Evolutionary conservation across 441 rosid genomes (phyloP).

Genomic region (Manihot esculenta): DNA sequence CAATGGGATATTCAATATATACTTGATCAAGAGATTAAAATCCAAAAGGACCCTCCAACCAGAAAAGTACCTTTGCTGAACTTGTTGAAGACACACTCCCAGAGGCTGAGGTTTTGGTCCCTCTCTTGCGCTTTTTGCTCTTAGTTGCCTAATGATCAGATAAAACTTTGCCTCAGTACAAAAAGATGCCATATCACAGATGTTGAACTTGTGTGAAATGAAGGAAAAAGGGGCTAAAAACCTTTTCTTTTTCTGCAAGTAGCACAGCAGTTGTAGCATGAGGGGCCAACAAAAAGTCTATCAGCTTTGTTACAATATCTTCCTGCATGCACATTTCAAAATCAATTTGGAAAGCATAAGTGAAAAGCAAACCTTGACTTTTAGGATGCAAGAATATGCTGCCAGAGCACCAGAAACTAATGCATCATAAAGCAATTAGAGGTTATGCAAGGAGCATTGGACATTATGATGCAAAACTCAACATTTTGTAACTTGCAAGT

Average conservation of each 20-base stretch:
- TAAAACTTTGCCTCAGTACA: slow-evolving; percentile 9
- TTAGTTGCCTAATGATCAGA: slow-evolving; percentile 47
- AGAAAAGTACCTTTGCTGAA: slow-evolving; percentile 53
- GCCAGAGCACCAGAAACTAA: not conserved
- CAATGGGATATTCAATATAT: too few species aligned
- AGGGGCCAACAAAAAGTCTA: slow-evolving; percentile 86
- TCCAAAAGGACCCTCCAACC: too few species aligned
- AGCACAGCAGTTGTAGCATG: slow-evolving; percentile 57
- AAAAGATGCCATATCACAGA: not conserved
- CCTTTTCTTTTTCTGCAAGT: slow-evolving; percentile 77
- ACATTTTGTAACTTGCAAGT: not conserved
- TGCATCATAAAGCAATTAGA: not conserved
- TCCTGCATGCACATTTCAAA: slow-evolving; percentile 51
- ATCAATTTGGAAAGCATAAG: not conserved
- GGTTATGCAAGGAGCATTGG: not conserved
- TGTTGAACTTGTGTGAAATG: not conserved
- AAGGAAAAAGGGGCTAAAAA: slow-evolving; percentile 11
- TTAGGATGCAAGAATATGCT: not conserved
- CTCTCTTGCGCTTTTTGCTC: slow-evolving; percentile 76
- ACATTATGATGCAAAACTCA: not conserved
- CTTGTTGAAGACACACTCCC: slow-evolving; percentile 48
- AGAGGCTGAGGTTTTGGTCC: slow-evolving; percentile 46
- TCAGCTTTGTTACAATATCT: slow-evolving; percentile 61
- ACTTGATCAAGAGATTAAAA: too few species aligned
- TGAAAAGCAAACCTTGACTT: too few species aligned